Base-by-base conservation (phyloP, 306 rosid genomes). In the Dalbergia cultrata region DNA sequence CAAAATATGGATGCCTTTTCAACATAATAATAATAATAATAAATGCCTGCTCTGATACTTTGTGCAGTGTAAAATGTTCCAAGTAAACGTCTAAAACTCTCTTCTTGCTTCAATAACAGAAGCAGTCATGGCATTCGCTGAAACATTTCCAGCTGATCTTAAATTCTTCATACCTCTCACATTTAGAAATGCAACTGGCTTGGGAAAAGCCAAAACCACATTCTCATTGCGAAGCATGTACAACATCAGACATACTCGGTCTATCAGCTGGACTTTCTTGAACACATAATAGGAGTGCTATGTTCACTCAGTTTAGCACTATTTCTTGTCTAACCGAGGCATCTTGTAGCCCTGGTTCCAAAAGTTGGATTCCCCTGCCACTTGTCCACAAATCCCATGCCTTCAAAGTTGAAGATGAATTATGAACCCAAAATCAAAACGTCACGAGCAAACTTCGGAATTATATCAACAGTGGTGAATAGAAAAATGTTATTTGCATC, bases 341-440 rank as follows among this genome's bases (percentile, higher is more conserved):
- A 50, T 41, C 69, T 13, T 66, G 52, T 13, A 72, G 13, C 6
- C 43, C 13, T 58, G 81, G 17, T 59, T 85, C 88, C 76, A 81
- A 44, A 26, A 85, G 56, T 13, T 81, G 74, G 66, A 14, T 8
- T 59, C 43, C 83, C 1, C 70, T 66, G 17, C 72, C 58, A 8
- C 60, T 77, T 0, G 74, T 72, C 88, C 88, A 85, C 19, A 81
- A 72, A 64, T 85, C 85, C 85, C 88, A 85, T 5, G 88, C 85
- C 85, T 77, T 72, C 61, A 77, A 47, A 3, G 49, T 22, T 34
- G 16, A 33, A 5, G 6, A 70, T 12, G 8, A 34, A 34, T 34
- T 34, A 3, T 3, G 37, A 34, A 1, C 37, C 37, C 37, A 34
- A 34, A 34, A 34, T 34, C 37, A 34, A 34, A 34, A 34, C 5